Base-by-base conservation (phyloP, 1,284 basidiomycete species). In the Ustilago cynodontis region DNA sequence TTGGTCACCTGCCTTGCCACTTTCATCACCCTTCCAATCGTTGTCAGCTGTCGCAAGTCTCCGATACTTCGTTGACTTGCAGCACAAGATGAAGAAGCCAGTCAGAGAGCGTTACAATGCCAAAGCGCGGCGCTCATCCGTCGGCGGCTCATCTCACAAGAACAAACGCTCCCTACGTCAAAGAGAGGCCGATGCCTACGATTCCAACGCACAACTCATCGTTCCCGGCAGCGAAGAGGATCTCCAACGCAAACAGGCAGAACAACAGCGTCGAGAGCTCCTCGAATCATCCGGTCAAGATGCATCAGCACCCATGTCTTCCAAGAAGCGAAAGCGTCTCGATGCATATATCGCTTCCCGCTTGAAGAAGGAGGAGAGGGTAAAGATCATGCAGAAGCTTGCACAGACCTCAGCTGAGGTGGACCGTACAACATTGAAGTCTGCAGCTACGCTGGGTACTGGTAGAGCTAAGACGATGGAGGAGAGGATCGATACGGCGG, bases 311-410 rank as follows among this genome's bases (percentile, higher is more conserved):
- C 70, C 71, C 47, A 79, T 86, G 65, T 78, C 80, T 9, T 78
- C 82, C 47, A 86, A 86, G 73, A 86, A 86, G 81, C 77, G 80
- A 22, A 84, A 85, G 68, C 79, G 86, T 10, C 77, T 86, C 49
- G 86, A 86, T 57, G 82, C 81, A 14, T 86, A 83, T 71, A 85
- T 86, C 35, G 83, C 82, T 47, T 79, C 78, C 11, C 84, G 84
- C 29, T 77, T 86, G 47, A 83, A 85, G 50, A 85, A 86, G 74
- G 84, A 86, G 56, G 78, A 82, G 35, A 59, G 83, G 16, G 78
- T 63, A 10, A 71, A 79, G 39, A 75, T 86, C 59, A 78, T 86
- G 56, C 69, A 76, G 37, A 80, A 81, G 54, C 76, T 86, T 1
- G 80, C 81, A 1, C 66, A 84, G 59, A 73, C 78, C 4, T 84